Conservation (phyloP, 352 stramenopile species). For the Globisporangium iwayamae region DNA sequence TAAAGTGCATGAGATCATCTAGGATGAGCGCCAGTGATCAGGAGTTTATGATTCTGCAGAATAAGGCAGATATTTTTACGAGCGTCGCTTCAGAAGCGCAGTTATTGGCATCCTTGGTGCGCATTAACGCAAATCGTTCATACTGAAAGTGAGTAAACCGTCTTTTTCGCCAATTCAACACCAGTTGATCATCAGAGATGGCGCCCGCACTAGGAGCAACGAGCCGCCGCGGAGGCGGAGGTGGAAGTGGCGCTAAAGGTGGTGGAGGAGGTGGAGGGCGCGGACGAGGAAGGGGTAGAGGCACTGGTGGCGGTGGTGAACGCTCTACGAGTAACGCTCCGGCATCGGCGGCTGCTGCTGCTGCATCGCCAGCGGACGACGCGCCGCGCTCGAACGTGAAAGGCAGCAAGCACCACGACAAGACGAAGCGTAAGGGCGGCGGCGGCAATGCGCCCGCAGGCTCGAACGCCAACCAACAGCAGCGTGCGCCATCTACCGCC, state of each 20-base stretch:
- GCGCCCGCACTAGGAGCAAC: background rate
- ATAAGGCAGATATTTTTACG: too few species aligned
- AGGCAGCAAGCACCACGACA: slow-evolving; percentile 15
- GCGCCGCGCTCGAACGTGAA: background rate
- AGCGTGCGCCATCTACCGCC: slow-evolving; percentile 1
- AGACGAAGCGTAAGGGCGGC: slow-evolving; percentile 25
- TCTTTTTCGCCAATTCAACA: background rate
- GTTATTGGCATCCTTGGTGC: too few species aligned
- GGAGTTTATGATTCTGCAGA: too few species aligned
- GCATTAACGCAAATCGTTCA: too few species aligned
- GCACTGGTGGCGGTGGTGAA: slow-evolving; percentile 3
- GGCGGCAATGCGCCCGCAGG: slow-evolving; percentile 8
- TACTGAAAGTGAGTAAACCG: too few species aligned
- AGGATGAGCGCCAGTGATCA: too few species aligned
- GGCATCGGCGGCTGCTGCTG: background rate
- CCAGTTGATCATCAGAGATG: background rate
- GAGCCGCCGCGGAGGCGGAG: background rate
- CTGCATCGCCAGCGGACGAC: background rate
- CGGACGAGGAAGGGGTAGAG: slow-evolving; percentile 5
- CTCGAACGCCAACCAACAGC: background rate
- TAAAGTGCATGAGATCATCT: too few species aligned
- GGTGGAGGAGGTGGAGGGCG: slow-evolving; percentile 4
- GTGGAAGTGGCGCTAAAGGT: background rate
- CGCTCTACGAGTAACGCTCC: background rate
- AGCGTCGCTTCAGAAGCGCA: too few species aligned